phyloP scores from a whole-genome alignment of 306 rosid species.

The Cucurbita pepo region DNA sequence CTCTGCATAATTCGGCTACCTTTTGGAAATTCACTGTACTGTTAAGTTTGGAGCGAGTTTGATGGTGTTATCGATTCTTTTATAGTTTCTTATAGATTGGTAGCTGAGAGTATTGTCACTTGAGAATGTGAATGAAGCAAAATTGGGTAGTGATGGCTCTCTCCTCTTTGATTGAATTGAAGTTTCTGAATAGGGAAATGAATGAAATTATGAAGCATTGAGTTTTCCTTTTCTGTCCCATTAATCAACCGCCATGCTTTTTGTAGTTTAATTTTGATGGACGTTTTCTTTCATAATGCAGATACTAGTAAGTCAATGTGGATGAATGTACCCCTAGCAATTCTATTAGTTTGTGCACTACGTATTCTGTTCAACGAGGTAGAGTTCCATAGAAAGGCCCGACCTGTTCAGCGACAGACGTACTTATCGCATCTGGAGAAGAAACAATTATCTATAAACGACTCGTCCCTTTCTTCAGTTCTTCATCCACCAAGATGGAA shows the following conservation, averaged over 20 bases:
- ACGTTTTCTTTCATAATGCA: conserved; percentile 7
- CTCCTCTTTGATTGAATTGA: background rate
- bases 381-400: conserved; percentile 71
- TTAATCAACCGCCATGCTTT: background rate
- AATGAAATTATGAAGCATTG: background rate
- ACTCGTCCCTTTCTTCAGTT: conserved; percentile 45
- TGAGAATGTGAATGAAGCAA: background rate
- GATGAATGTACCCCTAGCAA: conserved; percentile 77
- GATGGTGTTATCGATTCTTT: background rate
- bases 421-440: conserved; percentile 79
- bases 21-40: background rate
- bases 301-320: conserved; percentile 95
- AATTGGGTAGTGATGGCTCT: background rate
- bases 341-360: conserved; percentile 53
- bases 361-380: conserved; percentile 51
- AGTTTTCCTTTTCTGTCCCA: background rate
- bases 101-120: background rate
- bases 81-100: background rate
- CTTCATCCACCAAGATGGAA: conserved; percentile 56
- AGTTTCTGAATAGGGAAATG: background rate
- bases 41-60: background rate
- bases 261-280: background rate
- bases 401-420: conserved; percentile 25
- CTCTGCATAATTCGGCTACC: background rate
- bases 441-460: conserved; percentile 62